These are phyloP conservation scores for Mucor plumbeus DNA, from an alignment of 371 early-diverging fungal genomes.

Conservation along the genomic window DNA sequence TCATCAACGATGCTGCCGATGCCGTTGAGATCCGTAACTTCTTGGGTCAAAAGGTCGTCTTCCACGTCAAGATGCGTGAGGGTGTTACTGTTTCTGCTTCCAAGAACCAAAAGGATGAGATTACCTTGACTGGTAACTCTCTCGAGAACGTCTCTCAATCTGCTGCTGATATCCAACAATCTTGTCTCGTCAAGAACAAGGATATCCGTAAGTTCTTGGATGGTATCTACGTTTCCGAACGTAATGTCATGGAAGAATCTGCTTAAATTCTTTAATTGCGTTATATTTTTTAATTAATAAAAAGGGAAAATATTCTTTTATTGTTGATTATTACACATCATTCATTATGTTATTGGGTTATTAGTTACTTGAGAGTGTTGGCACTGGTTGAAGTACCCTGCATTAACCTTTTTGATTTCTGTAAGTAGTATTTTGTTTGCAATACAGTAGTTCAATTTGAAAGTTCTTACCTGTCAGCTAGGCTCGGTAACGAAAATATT, in stretches of 20 bases:
- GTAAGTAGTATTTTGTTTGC: too few species aligned
- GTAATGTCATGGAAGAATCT: slow-evolving; percentile 47
- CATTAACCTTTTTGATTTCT: too few species aligned
- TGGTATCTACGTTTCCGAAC: slow-evolving; percentile 98
- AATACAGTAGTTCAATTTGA: too few species aligned
- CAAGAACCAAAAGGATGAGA: slow-evolving; percentile 94
- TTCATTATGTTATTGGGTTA: too few species aligned
- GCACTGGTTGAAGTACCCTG: too few species aligned
- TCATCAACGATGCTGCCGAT: slow-evolving; percentile 84
- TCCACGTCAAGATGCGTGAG: slow-evolving; percentile 89
- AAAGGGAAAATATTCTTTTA: slow-evolving; percentile 1
- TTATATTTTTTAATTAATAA: slow-evolving; percentile 3
- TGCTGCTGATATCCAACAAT: slow-evolving; percentile 84
- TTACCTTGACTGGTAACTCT: slow-evolving; percentile 96
- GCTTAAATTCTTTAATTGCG: slow-evolving; percentile 22
- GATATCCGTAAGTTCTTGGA: slow-evolving; percentile 99
- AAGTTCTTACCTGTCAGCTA: too few species aligned
- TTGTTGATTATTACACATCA: background rate
- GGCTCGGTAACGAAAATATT: too few species aligned
- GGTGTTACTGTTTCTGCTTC: slow-evolving; percentile 91
- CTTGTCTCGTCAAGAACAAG: slow-evolving; percentile 83
- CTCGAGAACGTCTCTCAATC: slow-evolving; percentile 98
- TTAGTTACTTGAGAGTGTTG: too few species aligned
- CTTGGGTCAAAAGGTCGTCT: slow-evolving; percentile 97
- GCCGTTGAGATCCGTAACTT: slow-evolving; percentile 99